A percentile compares a stretch with the other conserved stretches of the same genome.
These are phyloP conservation scores for Ascoidea rubescens DNA, from an alignment of 805 yeast species.

Conservation along the genomic window DNA sequence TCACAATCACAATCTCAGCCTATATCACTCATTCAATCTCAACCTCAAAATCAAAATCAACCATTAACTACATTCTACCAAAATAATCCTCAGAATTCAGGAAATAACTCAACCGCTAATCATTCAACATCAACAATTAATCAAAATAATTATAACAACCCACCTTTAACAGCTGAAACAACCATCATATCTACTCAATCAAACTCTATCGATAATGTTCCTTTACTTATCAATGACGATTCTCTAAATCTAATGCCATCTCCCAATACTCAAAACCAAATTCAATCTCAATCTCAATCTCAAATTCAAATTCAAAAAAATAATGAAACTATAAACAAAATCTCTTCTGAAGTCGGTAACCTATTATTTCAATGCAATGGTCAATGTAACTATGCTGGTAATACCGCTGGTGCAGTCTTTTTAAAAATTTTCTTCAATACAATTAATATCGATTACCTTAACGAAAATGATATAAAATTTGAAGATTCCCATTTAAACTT, in stretches of 20 bases:
- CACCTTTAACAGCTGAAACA: not conserved
- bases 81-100: not conserved
- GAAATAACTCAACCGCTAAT: too few relatives aligned
- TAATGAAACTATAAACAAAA: too few relatives aligned
- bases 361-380: not conserved
- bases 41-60: not conserved
- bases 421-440: not conserved
- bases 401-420: not conserved
- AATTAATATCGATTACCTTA: not conserved
- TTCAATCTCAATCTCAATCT: not conserved
- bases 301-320: not conserved
- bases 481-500: conserved; percentile 29
- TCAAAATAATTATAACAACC: not conserved
- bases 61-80: too few relatives aligned
- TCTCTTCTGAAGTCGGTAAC: not conserved
- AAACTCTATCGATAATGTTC: too few relatives aligned
- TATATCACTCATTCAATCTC: not conserved
- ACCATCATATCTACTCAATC: not conserved
- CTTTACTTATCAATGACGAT: too few relatives aligned
- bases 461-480: not conserved
- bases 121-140: too few relatives aligned
- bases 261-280: too few relatives aligned
- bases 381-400: not conserved
- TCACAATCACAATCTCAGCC: not conserved
- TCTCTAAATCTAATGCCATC: too few relatives aligned